Percentiles rank a stretch among this genome's conserved stretches.
phyloP scores from a whole-genome alignment of 148 eudicot genomes.

The Silene uniflora region DNA sequence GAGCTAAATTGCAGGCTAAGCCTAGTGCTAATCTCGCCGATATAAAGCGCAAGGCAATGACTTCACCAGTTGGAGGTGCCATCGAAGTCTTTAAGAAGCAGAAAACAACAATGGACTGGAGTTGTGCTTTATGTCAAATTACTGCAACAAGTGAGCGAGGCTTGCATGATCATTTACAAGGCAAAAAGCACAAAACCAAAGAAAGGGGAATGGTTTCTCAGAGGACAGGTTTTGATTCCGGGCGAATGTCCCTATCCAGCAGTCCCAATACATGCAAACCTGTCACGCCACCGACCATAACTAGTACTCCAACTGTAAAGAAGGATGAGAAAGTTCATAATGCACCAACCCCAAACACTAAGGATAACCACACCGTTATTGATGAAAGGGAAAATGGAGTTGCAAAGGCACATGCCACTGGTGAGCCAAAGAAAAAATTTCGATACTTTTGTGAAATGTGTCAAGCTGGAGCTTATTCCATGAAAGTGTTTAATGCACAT shows the following conservation, averaged over 20 bases:
- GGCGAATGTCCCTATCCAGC: conserved; percentile 29
- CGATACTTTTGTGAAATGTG: conserved; percentile 54
- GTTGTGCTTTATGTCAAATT: conserved; percentile 56
- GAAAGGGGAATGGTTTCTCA: conserved; percentile 32
- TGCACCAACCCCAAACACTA: background rate
- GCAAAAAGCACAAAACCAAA: conserved; percentile 61
- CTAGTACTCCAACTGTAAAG: background rate
- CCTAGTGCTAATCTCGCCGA: conserved; percentile 30
- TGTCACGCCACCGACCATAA: background rate
- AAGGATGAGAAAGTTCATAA: conserved; percentile 3
- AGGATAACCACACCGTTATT: background rate
- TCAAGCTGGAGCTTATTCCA: conserved; percentile 35
- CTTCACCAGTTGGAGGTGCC: conserved; percentile 25
- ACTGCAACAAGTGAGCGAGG: conserved; percentile 45
- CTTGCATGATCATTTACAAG: conserved; percentile 49
- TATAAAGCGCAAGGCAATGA: conserved; percentile 47
- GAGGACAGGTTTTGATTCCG: conserved; percentile 33
- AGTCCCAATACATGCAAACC: conserved; percentile 5
- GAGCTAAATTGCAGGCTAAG: conserved; percentile 48
- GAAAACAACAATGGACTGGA: conserved; percentile 41
- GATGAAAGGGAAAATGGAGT: conserved; percentile 12
- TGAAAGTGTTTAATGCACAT: conserved; percentile 39
- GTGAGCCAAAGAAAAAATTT: conserved; percentile 19
- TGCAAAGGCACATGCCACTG: background rate
- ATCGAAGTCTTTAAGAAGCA: conserved; percentile 35